Evolutionary conservation across 169 alveolate species (phyloP), one percentile per base, ranked within the genome.

Genomic region (Plasmodium vinckei): DNA sequence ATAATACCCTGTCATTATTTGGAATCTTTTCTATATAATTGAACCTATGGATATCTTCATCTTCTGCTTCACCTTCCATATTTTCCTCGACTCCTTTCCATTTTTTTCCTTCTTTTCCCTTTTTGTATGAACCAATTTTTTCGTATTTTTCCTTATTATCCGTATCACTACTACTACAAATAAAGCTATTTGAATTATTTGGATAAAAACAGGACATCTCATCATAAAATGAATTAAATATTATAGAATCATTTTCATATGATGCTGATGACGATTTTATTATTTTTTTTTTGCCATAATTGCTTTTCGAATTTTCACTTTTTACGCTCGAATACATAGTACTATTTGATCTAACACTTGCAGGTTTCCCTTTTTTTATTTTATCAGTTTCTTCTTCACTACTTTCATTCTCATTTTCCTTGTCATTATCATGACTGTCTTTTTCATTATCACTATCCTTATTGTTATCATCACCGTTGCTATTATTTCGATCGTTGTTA

Each of bases 121-220:
- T 33, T 33, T 33, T 5, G 42, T 33, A 33, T 33, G 42, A 33
- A 33, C 42, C 13, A 10, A 21, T 47, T 33, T 33, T 9, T n/a
- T n/a, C 57, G n/a, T 12, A 25, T 21, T 63, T 21, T 46, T 46
- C 70, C 46, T 5, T 59, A 4, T 60, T 7, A 25, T 49, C 73
- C 12, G 27, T 42, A 4, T 44, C 77, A 25, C 73, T 54, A 61
- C 73, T 46, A 15, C 44, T 23, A 39, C 42, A 75, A 56, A 51
- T 46, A 21, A 75, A 75, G 27, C 49, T 47, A 19, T 75, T 64
- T 27, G 57, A 12, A 15, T 75, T 46, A 67, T 75, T 51, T 1
- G 88, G 12, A 47, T 75, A 75, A 5, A 75, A 61, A 54, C 57
- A 75, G 9, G 57, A 15, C 13, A 75, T 21, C 10, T 75, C 88